Base-by-base conservation (phyloP, 257 asterid genomes). In the Nicotiana tabacum region DNA sequence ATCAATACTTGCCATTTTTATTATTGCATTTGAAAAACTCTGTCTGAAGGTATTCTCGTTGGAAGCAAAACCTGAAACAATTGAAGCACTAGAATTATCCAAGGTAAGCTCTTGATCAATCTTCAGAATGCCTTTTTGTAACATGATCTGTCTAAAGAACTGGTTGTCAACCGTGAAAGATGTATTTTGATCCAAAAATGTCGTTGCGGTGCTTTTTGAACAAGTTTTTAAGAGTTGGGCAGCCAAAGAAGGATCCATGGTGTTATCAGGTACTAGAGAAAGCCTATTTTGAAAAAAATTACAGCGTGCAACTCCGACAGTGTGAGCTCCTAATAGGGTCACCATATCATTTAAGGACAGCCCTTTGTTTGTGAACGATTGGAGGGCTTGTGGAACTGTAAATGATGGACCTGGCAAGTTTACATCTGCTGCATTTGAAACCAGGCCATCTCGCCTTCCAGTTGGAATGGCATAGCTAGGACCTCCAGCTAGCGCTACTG, bases 291-390 rank as follows among this genome's bases (percentile, higher is more conserved):
- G 84, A 53, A 94, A 88, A 62, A 94, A 93, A 8, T 65, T 83
- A 7, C 98, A 94, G 3, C 93, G 98, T 3, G 98, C 78, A 43
- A 92, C 89, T 4, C 98, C 97, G 0, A 93, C 93, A 0, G 97
- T 89, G 90, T 94, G 98, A 1, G 93, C 98, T 0, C 98, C 98
- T 77, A 94, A 56, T 18, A 94, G 91, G 0, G 92, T 87, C 70
- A 90, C 93, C 97, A 93, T 93, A 27, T 94, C 98, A 62, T 67
- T 86, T 5, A 90, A 70, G 17, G 90, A 88, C 0, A 93, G 67
- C 27, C 91, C 90, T 65, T 89, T 91, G 64, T 87, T 87, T 2
- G 56, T 66, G 90, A 93, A 94, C 17, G 77, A 51, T 3, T 76
- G 27, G 2, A 91, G 84, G 0, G 95, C 92, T 12, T 86, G 83